Base-by-base conservation (phyloP, 257 asterid species). In the Nicotiana tomentosiformis region DNA sequence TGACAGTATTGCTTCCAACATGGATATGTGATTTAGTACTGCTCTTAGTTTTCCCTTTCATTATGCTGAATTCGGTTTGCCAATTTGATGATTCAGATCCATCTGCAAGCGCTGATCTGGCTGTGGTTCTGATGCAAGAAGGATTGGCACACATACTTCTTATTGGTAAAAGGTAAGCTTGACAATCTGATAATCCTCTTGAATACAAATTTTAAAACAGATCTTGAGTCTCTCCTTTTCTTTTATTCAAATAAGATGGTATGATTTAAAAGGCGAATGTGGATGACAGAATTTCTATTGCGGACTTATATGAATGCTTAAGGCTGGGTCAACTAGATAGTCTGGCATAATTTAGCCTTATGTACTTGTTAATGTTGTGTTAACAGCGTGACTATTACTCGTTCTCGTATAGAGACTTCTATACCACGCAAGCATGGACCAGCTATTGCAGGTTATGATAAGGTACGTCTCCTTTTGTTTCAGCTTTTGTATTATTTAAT, bases 361-460 rank as follows among this genome's bases (percentile, higher is more conserved):
- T 80, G 64, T 74, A 74, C 81, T 56, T 49, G 46, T 82, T 61
- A 57, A 62, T 85, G 14, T 84, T 83, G 62, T 85, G 58, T 84
- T 82, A 85, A 88, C 95, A 96, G 99, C 33, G 90, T 96, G 85
- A 96, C 99, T 64, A 83, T 87, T 51, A 90, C 97, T 26, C 97
- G 98, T 80, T 80, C 97, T 76, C 97, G 97, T 76, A 82, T 94
- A 84, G 99, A 94, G 93, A 88, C 97, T 68, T 96, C 99, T 58
- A 96, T 96, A 84, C 99, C 99, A 51, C 97, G 98, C 85, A 96
- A 96, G 91, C 98, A 96, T 83, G 98, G 99, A 61, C 98, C 99
- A 83, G 92, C 95, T 33, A 77, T 94, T 84, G 98, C 97, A 35
- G 98, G 99, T 56, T 96, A 96, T 86, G 99, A 96, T 88, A 94